Evolutionary conservation across 1,284 basidiomycete genomes (phyloP).

Genomic region (Fistulina hepatica): DNA sequence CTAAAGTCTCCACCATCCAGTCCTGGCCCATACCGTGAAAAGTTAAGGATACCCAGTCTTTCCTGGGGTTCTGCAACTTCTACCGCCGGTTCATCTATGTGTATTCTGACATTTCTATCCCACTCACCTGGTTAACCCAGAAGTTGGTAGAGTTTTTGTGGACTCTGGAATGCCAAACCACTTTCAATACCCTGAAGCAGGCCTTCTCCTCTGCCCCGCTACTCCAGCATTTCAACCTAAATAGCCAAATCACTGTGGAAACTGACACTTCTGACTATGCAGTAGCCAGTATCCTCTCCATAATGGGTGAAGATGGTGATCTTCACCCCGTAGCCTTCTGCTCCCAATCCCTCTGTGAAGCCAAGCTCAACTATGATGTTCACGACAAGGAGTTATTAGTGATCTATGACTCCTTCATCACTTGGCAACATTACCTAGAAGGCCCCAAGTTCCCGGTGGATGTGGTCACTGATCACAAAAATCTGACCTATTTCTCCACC

Average conservation of each 20-base stretch:
- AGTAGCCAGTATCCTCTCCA: conserved; percentile 16
- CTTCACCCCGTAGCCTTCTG: conserved; percentile 25
- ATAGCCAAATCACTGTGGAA: conserved; percentile 13
- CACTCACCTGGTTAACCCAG: conserved; percentile 18
- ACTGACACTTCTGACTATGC: conserved; percentile 20
- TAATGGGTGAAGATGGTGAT: conserved; percentile 6
- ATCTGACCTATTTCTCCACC: conserved; percentile 6
- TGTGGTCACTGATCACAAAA: conserved; percentile 7
- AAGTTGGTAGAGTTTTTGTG: conserved; percentile 15
- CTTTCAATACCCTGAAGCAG: conserved; percentile 19
- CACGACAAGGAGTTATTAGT: conserved; percentile 31
- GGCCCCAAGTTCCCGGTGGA: background rate
- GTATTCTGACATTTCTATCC: conserved; percentile 22
- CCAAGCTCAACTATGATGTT: conserved; percentile 31
- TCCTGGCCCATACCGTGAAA: conserved; percentile 25
- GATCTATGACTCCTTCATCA: conserved; percentile 17
- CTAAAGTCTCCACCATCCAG: conserved; percentile 24
- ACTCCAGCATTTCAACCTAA: conserved; percentile 23
- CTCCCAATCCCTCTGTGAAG: conserved; percentile 20
- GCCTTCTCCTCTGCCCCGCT: conserved; percentile 22
- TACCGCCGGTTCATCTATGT: conserved; percentile 27
- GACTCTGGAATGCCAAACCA: conserved; percentile 2
- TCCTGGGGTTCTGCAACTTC: conserved; percentile 23
- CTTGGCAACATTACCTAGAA: conserved; percentile 3
- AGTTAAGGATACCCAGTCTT: conserved; percentile 8